phyloP scores from a whole-genome alignment of 257 asterid genomes.

The Lycium ferocissimum region DNA sequence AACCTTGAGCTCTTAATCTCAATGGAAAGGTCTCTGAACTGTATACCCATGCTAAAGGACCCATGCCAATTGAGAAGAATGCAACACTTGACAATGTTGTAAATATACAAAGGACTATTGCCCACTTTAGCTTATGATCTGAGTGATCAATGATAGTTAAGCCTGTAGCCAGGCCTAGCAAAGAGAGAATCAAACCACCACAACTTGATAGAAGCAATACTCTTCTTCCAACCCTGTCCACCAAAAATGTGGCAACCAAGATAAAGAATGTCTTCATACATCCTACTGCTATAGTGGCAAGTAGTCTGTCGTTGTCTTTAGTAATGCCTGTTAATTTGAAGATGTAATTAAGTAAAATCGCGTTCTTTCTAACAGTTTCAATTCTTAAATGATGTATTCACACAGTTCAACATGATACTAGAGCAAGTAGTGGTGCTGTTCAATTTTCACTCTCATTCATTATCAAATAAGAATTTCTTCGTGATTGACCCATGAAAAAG shows the following conservation, averaged over 20 bases:
- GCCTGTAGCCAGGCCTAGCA: constrained; percentile 42
- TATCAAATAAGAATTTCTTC: no score
- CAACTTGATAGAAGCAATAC: constrained; percentile 56
- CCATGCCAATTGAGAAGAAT: no score
- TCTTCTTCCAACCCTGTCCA: constrained; percentile 61
- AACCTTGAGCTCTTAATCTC: no score
- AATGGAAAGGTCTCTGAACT: no score
- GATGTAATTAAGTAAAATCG: no score
- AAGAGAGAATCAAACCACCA: constrained; percentile 52
- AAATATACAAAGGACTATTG: background rate
- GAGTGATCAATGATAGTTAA: constrained; percentile 50
- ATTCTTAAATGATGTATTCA: no score
- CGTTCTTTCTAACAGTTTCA: no score
- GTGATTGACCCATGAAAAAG: no score
- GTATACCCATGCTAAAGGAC: no score
- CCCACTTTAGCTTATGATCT: constrained; percentile 24
- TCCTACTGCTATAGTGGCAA: constrained; percentile 66
- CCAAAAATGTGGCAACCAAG: constrained; percentile 59
- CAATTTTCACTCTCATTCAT: no score
- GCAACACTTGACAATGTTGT: constrained; percentile 33
- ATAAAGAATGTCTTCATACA: constrained; percentile 50
- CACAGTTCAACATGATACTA: no score
- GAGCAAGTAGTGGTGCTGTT: no score
- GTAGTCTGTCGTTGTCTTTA: constrained; percentile 37
- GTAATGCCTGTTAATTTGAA: constrained; percentile 30